Conservation (phyloP, 2,329 filamentous ascomycete species). For the Trichoderma oligosporum region DNA sequence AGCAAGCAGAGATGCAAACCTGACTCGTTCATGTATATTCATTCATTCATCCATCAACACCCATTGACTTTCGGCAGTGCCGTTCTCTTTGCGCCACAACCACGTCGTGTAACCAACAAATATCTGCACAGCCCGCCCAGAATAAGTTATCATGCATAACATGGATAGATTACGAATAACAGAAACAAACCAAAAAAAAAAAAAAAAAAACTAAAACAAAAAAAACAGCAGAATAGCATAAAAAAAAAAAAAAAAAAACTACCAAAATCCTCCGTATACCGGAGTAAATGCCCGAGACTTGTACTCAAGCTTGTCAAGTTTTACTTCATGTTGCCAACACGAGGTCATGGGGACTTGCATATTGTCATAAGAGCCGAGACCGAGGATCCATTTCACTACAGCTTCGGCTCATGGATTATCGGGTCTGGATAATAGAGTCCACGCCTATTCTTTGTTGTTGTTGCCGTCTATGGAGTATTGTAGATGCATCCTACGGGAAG, state of each 20-base stretch:
- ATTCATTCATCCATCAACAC: neutral
- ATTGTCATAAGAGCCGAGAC: neutral
- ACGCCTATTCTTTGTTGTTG: neutral
- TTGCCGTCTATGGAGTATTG: neutral
- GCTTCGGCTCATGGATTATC: neutral
- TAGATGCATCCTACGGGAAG: no score
- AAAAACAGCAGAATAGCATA: neutral
- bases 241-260: neutral
- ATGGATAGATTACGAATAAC: neutral
- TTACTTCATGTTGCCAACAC: neutral
- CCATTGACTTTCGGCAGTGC: neutral
- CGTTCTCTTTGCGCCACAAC: constrained; percentile 5
- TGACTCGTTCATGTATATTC: neutral
- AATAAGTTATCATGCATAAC: neutral
- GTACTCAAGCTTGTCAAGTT: neutral
- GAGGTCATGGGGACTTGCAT: neutral
- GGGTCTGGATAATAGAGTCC: neutral
- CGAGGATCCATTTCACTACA: neutral
- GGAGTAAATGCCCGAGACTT: neutral
- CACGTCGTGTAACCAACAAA: constrained; percentile 1
- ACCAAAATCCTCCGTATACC: neutral
- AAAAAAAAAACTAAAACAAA: neutral
- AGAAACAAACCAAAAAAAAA: neutral
- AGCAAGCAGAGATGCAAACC: neutral
- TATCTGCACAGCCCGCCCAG: neutral